Conservation (phyloP, 2,329 filamentous ascomycete genomes). For the Arthrobotrys pseudoclavata region DNA sequence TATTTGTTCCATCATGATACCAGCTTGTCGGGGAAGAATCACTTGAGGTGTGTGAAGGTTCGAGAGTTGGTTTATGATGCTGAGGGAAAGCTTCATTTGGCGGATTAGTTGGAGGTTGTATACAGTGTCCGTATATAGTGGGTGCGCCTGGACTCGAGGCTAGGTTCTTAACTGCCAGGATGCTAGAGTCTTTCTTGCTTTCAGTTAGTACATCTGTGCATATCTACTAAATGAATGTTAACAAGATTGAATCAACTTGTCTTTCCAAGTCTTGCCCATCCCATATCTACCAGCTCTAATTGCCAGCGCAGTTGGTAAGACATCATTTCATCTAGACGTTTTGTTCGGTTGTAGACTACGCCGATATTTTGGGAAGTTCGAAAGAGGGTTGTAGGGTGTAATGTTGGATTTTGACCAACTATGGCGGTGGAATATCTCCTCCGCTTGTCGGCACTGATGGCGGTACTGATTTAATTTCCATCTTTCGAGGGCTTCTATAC, state of each 20-base stretch:
- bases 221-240: not conserved
- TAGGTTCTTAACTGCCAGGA: too few species aligned
- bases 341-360: not conserved
- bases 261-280: not conserved
- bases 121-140: not conserved
- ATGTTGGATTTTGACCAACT: not conserved
- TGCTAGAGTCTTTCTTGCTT: not conserved
- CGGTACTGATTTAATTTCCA: not conserved
- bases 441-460: not conserved
- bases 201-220: not conserved
- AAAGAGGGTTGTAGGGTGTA: not conserved
- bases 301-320: too few species aligned
- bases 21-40: slow-evolving; percentile 77
- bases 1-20: slow-evolving; percentile 84
- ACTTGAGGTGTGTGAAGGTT: slow-evolving; percentile 80
- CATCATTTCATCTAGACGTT: too few species aligned
- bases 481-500: not conserved
- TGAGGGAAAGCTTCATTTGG: slow-evolving; percentile 69
- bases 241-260: not conserved
- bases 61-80: slow-evolving; percentile 80
- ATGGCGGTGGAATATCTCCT: not conserved
- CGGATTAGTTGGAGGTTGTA: slow-evolving; percentile 2
- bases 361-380: not conserved
- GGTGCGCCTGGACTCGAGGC: too few species aligned
- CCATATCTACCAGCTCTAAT: too few species aligned